A percentile compares a stretch with the other conserved stretches of the same genome.
Evolutionary conservation across 2,329 filamentous ascomycete species (phyloP).

Genomic region (Phaeosphaeria sp.): DNA sequence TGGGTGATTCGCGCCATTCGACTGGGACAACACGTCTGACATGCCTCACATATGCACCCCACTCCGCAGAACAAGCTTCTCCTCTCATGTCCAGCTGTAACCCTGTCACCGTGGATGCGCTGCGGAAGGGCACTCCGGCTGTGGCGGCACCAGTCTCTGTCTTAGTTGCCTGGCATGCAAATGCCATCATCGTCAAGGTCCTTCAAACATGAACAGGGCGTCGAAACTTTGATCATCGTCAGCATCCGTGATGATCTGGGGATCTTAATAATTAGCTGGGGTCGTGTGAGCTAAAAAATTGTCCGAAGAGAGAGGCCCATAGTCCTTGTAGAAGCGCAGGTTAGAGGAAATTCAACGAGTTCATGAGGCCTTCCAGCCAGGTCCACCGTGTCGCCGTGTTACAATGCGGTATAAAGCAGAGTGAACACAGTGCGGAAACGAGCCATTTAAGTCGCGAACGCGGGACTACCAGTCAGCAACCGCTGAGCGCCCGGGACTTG

Average conservation of each 20-base stretch:
- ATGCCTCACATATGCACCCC: constrained; percentile 2
- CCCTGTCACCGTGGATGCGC: constrained; percentile 8
- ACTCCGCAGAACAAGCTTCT: constrained; percentile 2
- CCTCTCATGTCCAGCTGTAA: constrained; percentile 4
- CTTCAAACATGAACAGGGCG: background rate
- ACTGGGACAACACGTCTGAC: constrained; percentile 11
- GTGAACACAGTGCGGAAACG: constrained; percentile 1
- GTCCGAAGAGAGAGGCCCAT: background rate
- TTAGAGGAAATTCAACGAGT: background rate
- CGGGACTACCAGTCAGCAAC: background rate
- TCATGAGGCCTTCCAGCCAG: background rate
- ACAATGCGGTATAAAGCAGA: background rate
- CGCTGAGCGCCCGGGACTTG: background rate
- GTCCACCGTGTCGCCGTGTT: background rate
- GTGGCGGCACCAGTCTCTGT: constrained; percentile 6
- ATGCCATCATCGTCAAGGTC: constrained; percentile 8
- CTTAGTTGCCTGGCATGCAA: constrained; percentile 3
- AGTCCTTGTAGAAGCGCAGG: background rate
- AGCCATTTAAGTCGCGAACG: background rate
- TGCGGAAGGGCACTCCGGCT: constrained; percentile 11
- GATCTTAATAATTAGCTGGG: background rate
- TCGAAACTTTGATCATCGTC: background rate
- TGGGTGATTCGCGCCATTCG: constrained; percentile 3
- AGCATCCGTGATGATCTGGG: background rate
- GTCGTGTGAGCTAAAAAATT: background rate